Evolutionary conservation across 2,329 filamentous ascomycete genomes (phyloP), one percentile per base, ranked within the genome.

Genomic region (Ceratocystis variospora): DNA sequence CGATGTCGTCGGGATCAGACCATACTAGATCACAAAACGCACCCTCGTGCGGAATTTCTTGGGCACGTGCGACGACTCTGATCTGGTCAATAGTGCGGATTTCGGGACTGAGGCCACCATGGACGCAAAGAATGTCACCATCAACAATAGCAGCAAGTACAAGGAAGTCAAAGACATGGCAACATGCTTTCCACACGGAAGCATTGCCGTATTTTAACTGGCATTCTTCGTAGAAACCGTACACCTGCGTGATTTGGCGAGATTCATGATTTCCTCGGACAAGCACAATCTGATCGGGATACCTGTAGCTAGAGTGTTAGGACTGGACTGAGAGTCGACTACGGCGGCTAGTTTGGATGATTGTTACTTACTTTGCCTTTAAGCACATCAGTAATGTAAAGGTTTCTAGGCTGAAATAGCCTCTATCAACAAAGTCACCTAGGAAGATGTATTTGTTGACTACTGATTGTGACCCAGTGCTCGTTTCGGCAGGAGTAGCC

Each of bases 101-200:
- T 72, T 90, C 90, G 1, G 89, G 89, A 65, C 88, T 92, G 46
- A 94, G 79, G 46, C 89, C 94, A 72, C 94, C 94, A 76, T 99
- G 94, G 41, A 99, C 94, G 75, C 94, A 99, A 73, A 99, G 96
- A 68, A 99, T 96, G 74, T 96, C 91, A 72, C 96, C 89, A 73
- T 99, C 95, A 72, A 99, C 96, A 70, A 99, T 96, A 69, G 96
- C 95, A 66, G 90, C 94, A 25, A 99, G 82, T 1, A 95, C 96
- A 37, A 99, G 84, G 76, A 96, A 99, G 76, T 99, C 94, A 75
- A 99, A 99, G 78, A 99, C 96, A 75, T 99, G 94, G 70, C 94
- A 99, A 76, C 96, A 99, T 68, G 96, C 94, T 76, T 99, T 96
- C 94, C 94, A 99, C n/a, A 99, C 94, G 62, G 95, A 96, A 12